Evolutionary conservation across 768 basidiomycete genomes (phyloP), one percentile per base, ranked within the genome.

Genomic region (Myochromella boudieri): DNA sequence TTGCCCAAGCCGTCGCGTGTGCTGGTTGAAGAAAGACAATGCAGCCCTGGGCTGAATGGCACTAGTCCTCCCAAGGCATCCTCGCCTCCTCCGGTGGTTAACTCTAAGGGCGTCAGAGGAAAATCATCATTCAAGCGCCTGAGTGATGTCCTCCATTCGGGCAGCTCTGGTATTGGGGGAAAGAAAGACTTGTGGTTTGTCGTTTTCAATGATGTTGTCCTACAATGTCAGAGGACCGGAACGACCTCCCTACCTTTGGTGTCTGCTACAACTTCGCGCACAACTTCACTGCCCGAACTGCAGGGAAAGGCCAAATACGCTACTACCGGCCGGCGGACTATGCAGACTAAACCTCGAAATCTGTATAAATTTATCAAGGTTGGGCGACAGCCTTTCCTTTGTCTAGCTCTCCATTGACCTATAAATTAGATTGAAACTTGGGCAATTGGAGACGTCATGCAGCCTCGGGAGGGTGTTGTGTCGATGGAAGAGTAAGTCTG

Each of bases 171-270:
- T 58, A 60, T 78, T 14, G 77, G 76, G 27, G 74, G 86, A 25
- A 90, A 87, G 72, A 85, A 86, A 60, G 95, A 99, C 57, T 60
- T 93, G 34, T 99, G 97, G 97, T 76, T 95, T 44, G 91, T 99
- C 1, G 82, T 85, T 11, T 97, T 99, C 74, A 95, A 94, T 46
- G 97, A 99, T 60, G 95, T 99, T 37, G 86, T 93, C 4, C 68
- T 99, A 28, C 80, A 93, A 37, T 98, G 95, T 63, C 91, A 94
- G 58, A 78, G 91, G 44, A 88, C 85, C 2, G 95, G 97, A 8
- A 86, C 86, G 6, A 99, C 97, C 0, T 87, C 85, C 6, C 62
- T 93, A 38, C 91, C 91, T 2, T 64, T 93, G 49, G 86, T 84
- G 7, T 74, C 86, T 7, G 74, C 78, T 4, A 77, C 82, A 18